Evolutionary conservation across 805 yeast species (phyloP).

Genomic region (Nakazawaea sp.): DNA sequence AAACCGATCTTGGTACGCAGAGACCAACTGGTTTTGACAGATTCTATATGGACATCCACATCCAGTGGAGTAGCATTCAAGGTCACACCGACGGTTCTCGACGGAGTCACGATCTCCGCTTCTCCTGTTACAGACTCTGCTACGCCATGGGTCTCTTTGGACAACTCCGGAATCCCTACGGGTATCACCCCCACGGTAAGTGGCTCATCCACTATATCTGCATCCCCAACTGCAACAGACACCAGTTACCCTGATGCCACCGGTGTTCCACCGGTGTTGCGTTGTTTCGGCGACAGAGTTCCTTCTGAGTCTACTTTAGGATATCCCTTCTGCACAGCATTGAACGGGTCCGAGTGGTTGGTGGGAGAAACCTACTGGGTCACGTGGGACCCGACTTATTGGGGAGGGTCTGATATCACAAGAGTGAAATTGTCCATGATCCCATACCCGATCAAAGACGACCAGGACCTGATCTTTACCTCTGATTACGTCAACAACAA

Average conservation of each 20-base stretch:
- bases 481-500: slow-evolving; percentile 27
- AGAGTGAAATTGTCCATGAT: slow-evolving; percentile 25
- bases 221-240: slow-evolving; percentile 36
- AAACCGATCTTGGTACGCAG: slow-evolving; percentile 1
- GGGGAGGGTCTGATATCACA: slow-evolving; percentile 27
- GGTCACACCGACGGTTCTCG: slow-evolving; percentile 38
- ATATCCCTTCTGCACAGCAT: slow-evolving; percentile 35
- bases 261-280: slow-evolving; percentile 36
- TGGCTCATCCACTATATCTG: slow-evolving; percentile 25
- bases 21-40: slow-evolving; percentile 12
- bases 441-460: slow-evolving; percentile 28
- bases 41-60: slow-evolving; percentile 29
- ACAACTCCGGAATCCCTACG: slow-evolving; percentile 36
- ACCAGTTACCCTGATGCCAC: slow-evolving; percentile 25
- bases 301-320: slow-evolving; percentile 22
- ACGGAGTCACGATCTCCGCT: slow-evolving; percentile 42
- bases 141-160: slow-evolving; percentile 37
- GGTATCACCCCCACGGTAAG: slow-evolving; percentile 32
- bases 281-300: slow-evolving; percentile 36
- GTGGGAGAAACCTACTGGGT: slow-evolving; percentile 42
- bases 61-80: slow-evolving; percentile 17
- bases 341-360: slow-evolving; percentile 34
- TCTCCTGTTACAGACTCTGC: slow-evolving; percentile 30
- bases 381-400: slow-evolving; percentile 41
- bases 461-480: slow-evolving; percentile 23